Evolutionary conservation across 2,329 filamentous ascomycete species (phyloP), one percentile per base, ranked within the genome.

Genomic region (Zymoseptoria ardabiliae): DNA sequence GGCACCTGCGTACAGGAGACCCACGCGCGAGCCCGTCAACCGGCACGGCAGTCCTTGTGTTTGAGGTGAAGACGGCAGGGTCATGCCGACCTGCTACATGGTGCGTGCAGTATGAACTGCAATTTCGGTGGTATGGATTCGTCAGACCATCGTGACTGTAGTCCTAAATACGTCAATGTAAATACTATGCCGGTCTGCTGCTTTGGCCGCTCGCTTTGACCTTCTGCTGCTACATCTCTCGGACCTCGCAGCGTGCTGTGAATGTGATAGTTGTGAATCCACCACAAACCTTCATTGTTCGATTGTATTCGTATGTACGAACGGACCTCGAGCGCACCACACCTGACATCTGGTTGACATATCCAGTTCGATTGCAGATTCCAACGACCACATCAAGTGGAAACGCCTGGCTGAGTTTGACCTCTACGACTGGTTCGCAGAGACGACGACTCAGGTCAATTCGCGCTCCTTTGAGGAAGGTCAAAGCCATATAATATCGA

Each of bases 21-120:
- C 35, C 35, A 45, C 35, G 35, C 35, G 35, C 35, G 35, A 45
- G 35, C 35, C 35, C 35, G 35, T 17, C 35, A 45, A 45, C 35
- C 35, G 17, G 35, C 35, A 45, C 35, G 35, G 35, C 35, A n/a
- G 57, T 58, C 60, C 60, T 64, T 61, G 59, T 60, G 53, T 61
- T 57, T 45, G 35, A 58, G 62, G 58, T 62, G 48, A 53, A 51
- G 55, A 22, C 57, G 57, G 60, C 53, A 49, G 62, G 63, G 60
- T 65, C 53, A 65, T 65, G 62, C 63, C 60, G 61, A 55, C 56
- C 58, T n/a, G 53, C 49, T 50, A 30, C 45, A 56, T 58, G 60
- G 60, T 56, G 57, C 63, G 63, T 65, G 62, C 63, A 60, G 55
- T 55, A 64, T 65, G 63, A 57, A 65, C 60, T 60, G 63, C 59